These are phyloP conservation scores for Actinidia arguta DNA, from an alignment of 179 eudicot species.

Conservation along the genomic window DNA sequence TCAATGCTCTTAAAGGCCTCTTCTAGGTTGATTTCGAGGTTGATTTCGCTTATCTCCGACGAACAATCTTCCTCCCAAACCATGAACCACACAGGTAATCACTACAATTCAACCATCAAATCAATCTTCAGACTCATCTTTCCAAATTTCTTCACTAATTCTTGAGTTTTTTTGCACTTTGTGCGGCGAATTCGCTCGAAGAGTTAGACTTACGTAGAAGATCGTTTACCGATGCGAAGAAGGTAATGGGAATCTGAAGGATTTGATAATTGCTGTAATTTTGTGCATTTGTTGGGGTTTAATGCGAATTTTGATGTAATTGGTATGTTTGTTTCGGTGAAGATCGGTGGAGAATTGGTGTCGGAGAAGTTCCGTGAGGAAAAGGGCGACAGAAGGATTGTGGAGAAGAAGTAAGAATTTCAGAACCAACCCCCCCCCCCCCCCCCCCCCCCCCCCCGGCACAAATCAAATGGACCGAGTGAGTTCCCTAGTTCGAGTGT, in stretches of 20 bases:
- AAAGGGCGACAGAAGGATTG: no score
- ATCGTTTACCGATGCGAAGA: constrained; percentile 70
- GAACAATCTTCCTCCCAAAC: constrained; percentile 70
- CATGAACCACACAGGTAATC: constrained; percentile 53
- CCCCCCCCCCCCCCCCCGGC: no score
- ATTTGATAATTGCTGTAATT: neutral
- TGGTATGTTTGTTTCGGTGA: constrained; percentile 25
- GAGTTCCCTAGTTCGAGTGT: no score
- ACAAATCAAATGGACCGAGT: no score
- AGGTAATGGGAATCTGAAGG: constrained; percentile 42
- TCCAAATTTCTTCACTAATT: neutral
- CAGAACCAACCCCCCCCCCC: no score
- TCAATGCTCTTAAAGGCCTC: constrained; percentile 81
- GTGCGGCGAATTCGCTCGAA: constrained; percentile 52
- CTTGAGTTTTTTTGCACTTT: constrained; percentile 21
- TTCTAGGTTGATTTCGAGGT: no score
- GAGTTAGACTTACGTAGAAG: constrained; percentile 44
- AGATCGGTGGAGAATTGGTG: constrained; percentile 72
- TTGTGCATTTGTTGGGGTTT: neutral
- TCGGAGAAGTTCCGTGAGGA: constrained; percentile 78
- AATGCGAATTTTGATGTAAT: neutral
- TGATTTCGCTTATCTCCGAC: constrained; percentile 89
- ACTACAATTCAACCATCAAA: neutral
- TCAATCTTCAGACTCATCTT: no score
- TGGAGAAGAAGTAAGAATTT: constrained; percentile 57